Evolutionary conservation across 2,329 filamentous ascomycete species (phyloP), one percentile per base, ranked within the genome.

Genomic region (Basipetospora chlamydospora): DNA sequence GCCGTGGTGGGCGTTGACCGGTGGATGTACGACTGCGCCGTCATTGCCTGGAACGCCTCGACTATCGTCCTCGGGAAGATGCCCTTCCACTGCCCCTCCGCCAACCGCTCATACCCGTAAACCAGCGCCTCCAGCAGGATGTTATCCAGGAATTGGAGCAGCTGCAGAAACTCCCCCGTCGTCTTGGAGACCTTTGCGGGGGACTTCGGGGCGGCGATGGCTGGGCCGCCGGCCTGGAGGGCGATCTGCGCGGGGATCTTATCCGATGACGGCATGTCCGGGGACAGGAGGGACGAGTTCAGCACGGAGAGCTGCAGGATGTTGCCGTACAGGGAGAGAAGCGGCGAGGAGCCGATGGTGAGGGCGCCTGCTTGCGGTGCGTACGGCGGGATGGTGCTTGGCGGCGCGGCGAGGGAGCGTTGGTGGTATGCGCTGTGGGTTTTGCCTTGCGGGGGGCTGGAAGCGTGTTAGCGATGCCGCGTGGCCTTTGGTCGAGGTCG

Each of bases 21-120:
- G 39, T 58, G 56, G n/a, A 60, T 46, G n/a, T 56, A 46, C 12
- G 49, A 44, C 43, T 60, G 57, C 3, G 54, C 56, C 0, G 49
- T 44, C 34, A 55, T 50, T 30, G 50, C 43, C 33, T 49, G 51
- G 23, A 60, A 46, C 3, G 49, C 51, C 35, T 49, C 42, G 32
- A 50, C 46, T 33, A 60, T 55, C 11, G 49, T 48, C 3, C 37
- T 31, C 0, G 57, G 57, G 45, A 56, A 58, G 7, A 47, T 39
- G 28, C 47, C 48, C 1, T 44, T 35, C 56, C 56, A 60, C 10
- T 39, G 28, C 13, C 53, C 53, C 5, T 39, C 20, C 31, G 39
- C 44, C 8, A 58, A 45, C 8, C 43, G 46, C 20, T 39, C 39
- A 47, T 46, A 48, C 6, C 53, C 54, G n/a, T 51, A 47, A 17